These are phyloP conservation scores for Abrus precatorius DNA, from an alignment of 306 rosid species.

Conservation along the genomic window DNA sequence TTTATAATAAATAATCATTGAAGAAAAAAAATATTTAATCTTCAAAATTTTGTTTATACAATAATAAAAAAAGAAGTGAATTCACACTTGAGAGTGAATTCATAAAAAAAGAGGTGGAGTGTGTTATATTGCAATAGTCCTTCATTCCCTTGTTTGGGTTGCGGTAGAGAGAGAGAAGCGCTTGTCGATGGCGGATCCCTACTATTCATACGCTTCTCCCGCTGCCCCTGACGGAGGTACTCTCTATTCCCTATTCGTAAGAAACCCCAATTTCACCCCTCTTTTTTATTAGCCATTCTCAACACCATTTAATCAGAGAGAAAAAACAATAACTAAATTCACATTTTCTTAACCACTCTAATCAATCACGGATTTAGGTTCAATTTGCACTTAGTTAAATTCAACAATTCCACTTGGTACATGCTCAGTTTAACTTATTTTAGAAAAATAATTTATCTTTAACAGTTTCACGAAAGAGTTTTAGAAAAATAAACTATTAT, in stretches of 20 bases:
- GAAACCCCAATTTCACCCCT: not conserved
- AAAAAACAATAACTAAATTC: not conserved
- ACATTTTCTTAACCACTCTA: not conserved
- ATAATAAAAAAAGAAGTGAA: too few species aligned
- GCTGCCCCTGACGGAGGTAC: conserved; percentile 56
- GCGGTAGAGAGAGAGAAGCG: not conserved
- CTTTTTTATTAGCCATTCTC: not conserved
- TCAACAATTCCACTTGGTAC: not conserved
- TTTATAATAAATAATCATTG: too few species aligned
- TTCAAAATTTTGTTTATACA: too few species aligned
- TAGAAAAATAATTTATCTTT: too few species aligned
- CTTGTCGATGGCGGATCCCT: conserved; percentile 67
- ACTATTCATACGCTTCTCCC: conserved; percentile 53
- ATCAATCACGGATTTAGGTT: not conserved
- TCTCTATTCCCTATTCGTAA: not conserved
- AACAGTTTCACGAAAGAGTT: too few species aligned
- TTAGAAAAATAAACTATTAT: too few species aligned
- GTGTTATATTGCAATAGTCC: too few species aligned
- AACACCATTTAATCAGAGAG: not conserved
- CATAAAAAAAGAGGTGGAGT: too few species aligned
- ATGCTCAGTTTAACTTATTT: too few species aligned
- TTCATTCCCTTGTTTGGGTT: too few species aligned
- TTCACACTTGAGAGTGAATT: too few species aligned
- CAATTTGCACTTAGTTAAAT: not conserved
- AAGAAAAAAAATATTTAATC: too few species aligned